Evolutionary conservation across 805 yeast species (phyloP), one percentile per base, ranked within the genome.

Genomic region (Brettanomyces bruxellensis): DNA sequence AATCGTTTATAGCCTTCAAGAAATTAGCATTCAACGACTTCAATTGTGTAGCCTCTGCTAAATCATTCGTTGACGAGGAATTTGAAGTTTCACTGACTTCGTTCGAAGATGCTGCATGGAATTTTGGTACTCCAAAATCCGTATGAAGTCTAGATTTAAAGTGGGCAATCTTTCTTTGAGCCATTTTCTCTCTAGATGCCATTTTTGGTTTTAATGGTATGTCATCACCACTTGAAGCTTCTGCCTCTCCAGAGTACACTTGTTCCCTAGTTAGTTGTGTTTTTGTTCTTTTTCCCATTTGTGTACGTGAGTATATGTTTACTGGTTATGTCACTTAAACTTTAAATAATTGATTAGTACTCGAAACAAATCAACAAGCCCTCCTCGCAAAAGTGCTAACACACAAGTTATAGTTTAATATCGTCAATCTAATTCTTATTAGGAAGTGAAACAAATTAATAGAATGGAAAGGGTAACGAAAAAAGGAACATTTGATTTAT

Each of bases 21-120:
- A 86, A 81, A 45, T 72, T 77, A 8, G 73, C 71, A 59, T 85
- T 85, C 57, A 86, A 67, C 1, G 95, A 90, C 54, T 73, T 78
- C 36, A 81, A 56, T 56, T 78, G 78, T 13, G 70, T 70, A 25
- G 72, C 64, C 48, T 65, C 71, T 14, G 69, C 73, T 13, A 18
- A 2, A 6, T 22, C 34, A 34, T 36, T 22, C 8, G 46, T 4
- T 3, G 45, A 14, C 7, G 44, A 23, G 9, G 45, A 5, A 14
- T 3, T 13, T 18, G 46, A n/a, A 30, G 40, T n/a, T 8, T 23
- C 24, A 9, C 13, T 18, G 25, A 22, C 18, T 22, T 24, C 6
- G 45, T 9, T 36, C 40, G 35, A 23, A 47, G 50, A n/a, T 44
- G 13, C n/a, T 43, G 40, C 9, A 32, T 13, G 18, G 24, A 32